phyloP scores from a whole-genome alignment of 805 yeast species.

The Starmera dryadoides region DNA sequence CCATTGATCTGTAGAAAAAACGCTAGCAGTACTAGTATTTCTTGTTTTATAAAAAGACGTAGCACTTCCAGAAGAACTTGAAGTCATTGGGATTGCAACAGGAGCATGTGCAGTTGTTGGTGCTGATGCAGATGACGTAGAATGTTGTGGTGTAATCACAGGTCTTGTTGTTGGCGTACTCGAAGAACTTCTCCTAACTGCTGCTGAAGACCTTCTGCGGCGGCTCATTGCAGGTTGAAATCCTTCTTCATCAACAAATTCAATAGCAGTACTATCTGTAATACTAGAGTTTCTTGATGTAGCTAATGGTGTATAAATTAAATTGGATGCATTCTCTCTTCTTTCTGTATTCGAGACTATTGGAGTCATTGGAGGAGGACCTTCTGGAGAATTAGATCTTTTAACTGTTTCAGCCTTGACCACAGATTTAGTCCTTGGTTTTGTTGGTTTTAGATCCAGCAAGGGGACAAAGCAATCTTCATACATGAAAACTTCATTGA shows the following conservation, averaged over 20 bases:
- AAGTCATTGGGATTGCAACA: no score
- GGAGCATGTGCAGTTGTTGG: neutral
- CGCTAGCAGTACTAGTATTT: neutral
- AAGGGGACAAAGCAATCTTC: slow-evolving; percentile 28
- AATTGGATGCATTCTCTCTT: neutral
- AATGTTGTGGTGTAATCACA: neutral
- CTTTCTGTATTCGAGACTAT: neutral
- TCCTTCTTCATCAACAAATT: slow-evolving; percentile 21
- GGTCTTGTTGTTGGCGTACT: neutral
- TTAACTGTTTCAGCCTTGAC: slow-evolving; percentile 12
- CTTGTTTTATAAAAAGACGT: neutral
- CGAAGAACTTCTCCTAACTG: slow-evolving; percentile 5
- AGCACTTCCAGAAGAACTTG: no score
- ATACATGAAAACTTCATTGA: slow-evolving; percentile 35
- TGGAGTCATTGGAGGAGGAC: neutral
- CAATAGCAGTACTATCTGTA: slow-evolving; percentile 20
- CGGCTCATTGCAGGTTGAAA: slow-evolving; percentile 28
- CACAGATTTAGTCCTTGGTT: slow-evolving; percentile 10
- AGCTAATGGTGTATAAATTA: neutral
- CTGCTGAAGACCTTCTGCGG: slow-evolving; percentile 22
- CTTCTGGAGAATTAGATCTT: slow-evolving; percentile 5
- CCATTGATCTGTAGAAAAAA: slow-evolving; percentile 3
- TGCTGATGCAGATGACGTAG: neutral
- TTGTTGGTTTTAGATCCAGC: slow-evolving; percentile 20
- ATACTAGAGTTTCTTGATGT: slow-evolving; percentile 7